Evolutionary conservation across 2,329 filamentous ascomycete species (phyloP), one percentile per base, ranked within the genome.

Genomic region (Colletotrichum scovillei): DNA sequence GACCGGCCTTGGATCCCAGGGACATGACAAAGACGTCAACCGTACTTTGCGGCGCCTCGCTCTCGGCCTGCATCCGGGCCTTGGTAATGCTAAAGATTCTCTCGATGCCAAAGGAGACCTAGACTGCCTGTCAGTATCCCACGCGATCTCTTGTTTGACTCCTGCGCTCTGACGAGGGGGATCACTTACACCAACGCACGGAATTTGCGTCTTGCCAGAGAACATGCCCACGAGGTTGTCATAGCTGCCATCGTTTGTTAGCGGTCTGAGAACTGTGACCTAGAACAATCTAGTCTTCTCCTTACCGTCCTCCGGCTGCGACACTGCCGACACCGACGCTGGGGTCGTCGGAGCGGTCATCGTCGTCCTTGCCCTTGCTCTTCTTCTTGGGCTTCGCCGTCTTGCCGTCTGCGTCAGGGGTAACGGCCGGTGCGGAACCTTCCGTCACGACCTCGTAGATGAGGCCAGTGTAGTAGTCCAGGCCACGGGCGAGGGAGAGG

Each of bases 201-300:
- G 96, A 69, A 98, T 95, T 80, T 95, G 92, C 26, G 87, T 90
- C 85, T 95, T 96, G 78, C 92, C 92, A 69, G 91, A 92, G 86
- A 98, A 98, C 94, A 98, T 98, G 84, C 94, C 94, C 5, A 98
- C 96, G 4, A 98, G 89, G 80, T 97, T 93, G 83, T 98, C 96
- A 82, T 98, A 98, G 74, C 95, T 92, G 57, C 95, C 95, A 80
- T 95, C 16, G 5, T 4, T 19, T 16, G 71, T 73, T 62, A 71
- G 71, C 56, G 42, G 9, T 6, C 24, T 35, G 30, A 26, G 11
- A 67, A 24, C 30, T 11, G 7, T 9, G 28, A 12, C 38, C 38
- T 19, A 42, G 32, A 35, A 5, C 22, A 19, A 16, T 35, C 14
- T 5, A 8, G 35, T 9, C 19, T 19, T 32, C 38, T 94, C 88